Conservation (phyloP, 306 rosid genomes). For the Castanopsis chinensis region DNA sequence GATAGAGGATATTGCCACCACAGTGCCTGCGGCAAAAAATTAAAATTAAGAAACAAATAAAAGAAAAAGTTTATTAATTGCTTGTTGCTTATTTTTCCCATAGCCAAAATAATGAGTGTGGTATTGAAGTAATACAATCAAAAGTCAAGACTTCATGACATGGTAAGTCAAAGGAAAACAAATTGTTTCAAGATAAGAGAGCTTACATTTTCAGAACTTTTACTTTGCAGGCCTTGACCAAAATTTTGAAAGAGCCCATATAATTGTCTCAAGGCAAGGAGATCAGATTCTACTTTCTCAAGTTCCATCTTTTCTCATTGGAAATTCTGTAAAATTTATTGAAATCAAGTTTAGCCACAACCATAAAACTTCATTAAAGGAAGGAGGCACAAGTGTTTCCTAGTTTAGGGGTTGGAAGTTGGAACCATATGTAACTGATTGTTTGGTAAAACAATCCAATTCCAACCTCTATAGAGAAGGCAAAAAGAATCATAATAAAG, state of each 20-base stretch:
- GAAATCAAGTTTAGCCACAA: neutral
- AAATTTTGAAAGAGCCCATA: conserved; percentile 45
- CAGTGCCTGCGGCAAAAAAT: no score
- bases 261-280: conserved; percentile 44
- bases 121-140: no score
- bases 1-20: no score
- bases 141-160: neutral
- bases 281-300: conserved; percentile 42
- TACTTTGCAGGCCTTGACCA: conserved; percentile 12
- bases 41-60: no score
- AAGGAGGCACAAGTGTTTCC: no score
- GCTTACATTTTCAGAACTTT: conserved; percentile 31
- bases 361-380: no score
- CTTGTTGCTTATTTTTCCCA: no score
- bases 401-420: no score
- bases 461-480: no score
- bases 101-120: no score
- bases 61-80: no score
- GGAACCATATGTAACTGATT: no score
- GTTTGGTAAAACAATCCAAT: neutral
- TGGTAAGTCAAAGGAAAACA: neutral
- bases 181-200: neutral
- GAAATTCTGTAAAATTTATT: neutral
- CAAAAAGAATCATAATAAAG: neutral
- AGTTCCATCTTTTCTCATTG: conserved; percentile 30